Base-by-base conservation (phyloP, 192 early-diverging fungal species). In the Gaertneriomyces sp. region DNA sequence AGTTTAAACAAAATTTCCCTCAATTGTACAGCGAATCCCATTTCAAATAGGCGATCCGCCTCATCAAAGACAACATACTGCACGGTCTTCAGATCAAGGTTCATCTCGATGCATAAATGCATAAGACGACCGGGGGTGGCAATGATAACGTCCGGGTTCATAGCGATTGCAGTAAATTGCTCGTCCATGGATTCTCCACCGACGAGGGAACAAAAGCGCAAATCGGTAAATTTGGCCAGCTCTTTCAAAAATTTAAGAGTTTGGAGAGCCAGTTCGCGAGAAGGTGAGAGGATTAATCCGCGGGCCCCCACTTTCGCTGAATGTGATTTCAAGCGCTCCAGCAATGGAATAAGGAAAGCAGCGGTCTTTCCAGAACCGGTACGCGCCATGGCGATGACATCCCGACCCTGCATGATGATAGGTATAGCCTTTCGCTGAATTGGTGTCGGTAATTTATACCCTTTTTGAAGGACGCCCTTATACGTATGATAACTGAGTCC, bases 311-410 rank as follows among this genome's bases (percentile, higher is more conserved):
- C 90, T 67, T 90, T 93, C 19, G 88, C 91, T 39, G 92, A 94
- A 71, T 98, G 97, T 5, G 76, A 66, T 63, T 93, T 93, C 1
- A 99, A 80, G 16, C 80, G 76, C 69, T 98, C 90, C 33, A 99
- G 60, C 78, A 98, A 86, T 5, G 95, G 95, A 59, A 98, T 93
- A 68, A 95, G 71, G 72, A 96, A 96, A 5, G 94, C 91, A 4
- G 92, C 95, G 0, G 97, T 98, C 71, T 99, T 99, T 43, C 97
- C 97, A 44, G 93, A 95, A 66, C 97, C 97, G 2, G 96, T 99
- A 19, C 95, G 83, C 9, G 96, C 96, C 96, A 99, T 98, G 62
- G 90, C 96, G 2, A 99, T 94, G 2, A 98, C 89, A 78, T 99
- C 96, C 17, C 88, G 77, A 39, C 94, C 92, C 62, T 94, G 82